Evolutionary conservation across 345 rosid species (phyloP), one percentile per base, ranked within the genome.

Genomic region (Gynandropsis gynandra): DNA sequence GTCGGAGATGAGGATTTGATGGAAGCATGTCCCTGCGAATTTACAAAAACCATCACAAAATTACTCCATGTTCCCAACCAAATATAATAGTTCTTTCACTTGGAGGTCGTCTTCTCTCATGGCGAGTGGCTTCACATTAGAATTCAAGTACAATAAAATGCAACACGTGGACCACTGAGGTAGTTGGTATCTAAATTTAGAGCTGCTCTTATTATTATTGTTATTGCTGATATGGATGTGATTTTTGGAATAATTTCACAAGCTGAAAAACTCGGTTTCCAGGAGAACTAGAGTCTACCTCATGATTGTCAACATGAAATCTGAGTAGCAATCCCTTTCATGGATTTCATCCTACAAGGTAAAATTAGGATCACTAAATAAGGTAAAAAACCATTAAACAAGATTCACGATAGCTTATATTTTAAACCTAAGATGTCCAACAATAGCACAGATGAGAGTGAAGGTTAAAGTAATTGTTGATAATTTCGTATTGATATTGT

Each of bases 291-390:
- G 43, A 13, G 38, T 35, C 14, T 71, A 89, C 97, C 97, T 89
- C 63, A 90, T 61, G 55, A 87, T 82, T 58, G 96, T 85, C 79
- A 90, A 61, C 74, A 84, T 82, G 70, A 90, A 77, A 77, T 90
- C 98, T n/a, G 89, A 84, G 73, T 72, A 84, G 74, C 89, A 75
- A 72, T 90, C 96, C 69, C 98, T 82, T 72, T 90, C 98, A 67
- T 90, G 98, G 57, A 90, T 79, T 77, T 90, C 98, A 74, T 90
- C 98, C 98, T 90, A 69, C 72, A 72, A 65, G 56, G 17, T 42
- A 62, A 68, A 57, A 72, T 54, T 16, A 44, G 16, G 35, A 55
- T 62, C 52, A 71, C 42, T 50, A 14, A 17, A 51, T 58, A 60
- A 31, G 17, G 41, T 41, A 53, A 13, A 46, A 40, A 39, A 47